Evolutionary conservation across 176 grass and related monocot species (phyloP).

Genomic region (Cymbopogon citratus): DNA sequence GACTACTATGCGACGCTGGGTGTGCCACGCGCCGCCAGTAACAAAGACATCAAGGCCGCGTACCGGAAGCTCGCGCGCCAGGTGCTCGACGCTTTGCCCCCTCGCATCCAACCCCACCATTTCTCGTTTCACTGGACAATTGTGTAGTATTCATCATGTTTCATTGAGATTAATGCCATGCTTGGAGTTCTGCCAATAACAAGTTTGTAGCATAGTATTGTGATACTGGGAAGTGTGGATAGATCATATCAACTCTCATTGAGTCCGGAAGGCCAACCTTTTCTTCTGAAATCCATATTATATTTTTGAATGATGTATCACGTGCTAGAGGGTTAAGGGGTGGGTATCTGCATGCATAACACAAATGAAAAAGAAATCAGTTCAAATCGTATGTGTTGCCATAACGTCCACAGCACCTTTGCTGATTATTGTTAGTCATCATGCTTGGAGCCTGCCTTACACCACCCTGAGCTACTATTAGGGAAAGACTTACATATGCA

Average conservation of each 20-base stretch:
- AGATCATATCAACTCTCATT: not conserved
- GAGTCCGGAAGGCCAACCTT: not conserved
- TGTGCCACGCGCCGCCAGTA: constrained; percentile 63
- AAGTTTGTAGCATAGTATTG: not conserved
- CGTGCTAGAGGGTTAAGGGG: not conserved
- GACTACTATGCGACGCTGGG: constrained; percentile 94
- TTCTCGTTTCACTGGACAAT: not conserved
- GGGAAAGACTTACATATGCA: not conserved
- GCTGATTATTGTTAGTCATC: not conserved
- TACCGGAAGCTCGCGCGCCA: constrained; percentile 93
- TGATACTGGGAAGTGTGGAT: no score
- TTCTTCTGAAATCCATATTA: not conserved
- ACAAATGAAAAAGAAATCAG: no score
- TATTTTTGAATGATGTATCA: not conserved
- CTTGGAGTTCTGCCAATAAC: not conserved
- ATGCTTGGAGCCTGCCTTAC: not conserved
- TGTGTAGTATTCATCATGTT: not conserved
- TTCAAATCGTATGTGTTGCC: no score
- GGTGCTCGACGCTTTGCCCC: constrained; percentile 47
- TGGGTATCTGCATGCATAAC: not conserved
- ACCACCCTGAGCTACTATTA: not conserved
- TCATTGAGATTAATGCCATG: not conserved
- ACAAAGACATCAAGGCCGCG: constrained; percentile 90
- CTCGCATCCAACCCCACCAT: not conserved
- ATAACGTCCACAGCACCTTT: not conserved